These are phyloP conservation scores for Fusarium oxysporum DNA, from an alignment of 2,329 filamentous ascomycete species.

Conservation along the genomic window DNA sequence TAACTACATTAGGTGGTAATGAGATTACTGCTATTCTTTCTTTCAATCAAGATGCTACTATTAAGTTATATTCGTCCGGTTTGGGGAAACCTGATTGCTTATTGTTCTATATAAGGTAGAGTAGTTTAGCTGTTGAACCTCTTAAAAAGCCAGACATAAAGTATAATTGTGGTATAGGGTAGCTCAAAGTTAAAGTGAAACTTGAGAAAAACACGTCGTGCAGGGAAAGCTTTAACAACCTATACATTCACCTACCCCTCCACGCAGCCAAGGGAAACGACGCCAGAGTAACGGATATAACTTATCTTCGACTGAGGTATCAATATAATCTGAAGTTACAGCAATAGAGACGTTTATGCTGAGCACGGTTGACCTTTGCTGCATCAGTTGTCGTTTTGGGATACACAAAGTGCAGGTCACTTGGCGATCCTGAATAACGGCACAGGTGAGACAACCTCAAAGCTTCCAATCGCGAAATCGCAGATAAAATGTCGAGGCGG, in stretches of 20 bases:
- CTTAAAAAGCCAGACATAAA: neutral
- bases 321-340: too few relatives aligned
- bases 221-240: neutral
- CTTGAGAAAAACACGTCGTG: neutral
- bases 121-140: neutral
- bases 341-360: neutral
- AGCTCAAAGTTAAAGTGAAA: neutral
- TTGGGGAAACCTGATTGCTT: too few relatives aligned
- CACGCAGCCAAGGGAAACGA: neutral
- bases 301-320: neutral
- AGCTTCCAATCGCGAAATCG: slow-evolving; percentile 1
- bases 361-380: neutral
- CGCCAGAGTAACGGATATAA: neutral
- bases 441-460: slow-evolving; percentile 27
- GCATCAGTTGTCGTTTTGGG: slow-evolving; percentile 2
- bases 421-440: neutral
- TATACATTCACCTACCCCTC: neutral
- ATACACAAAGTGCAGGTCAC: slow-evolving; percentile 1
- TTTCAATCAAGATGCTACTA: neutral
- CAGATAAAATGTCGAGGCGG: neutral
- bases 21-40: neutral
- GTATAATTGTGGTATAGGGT: slow-evolving; percentile 14
- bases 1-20: neutral
- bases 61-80: too few relatives aligned
- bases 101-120: neutral